Percentiles rank a stretch among this genome's conserved stretches.
phyloP scores from a whole-genome alignment of 495 filamentous ascomycete genomes.

The Aspergillus campestris region DNA sequence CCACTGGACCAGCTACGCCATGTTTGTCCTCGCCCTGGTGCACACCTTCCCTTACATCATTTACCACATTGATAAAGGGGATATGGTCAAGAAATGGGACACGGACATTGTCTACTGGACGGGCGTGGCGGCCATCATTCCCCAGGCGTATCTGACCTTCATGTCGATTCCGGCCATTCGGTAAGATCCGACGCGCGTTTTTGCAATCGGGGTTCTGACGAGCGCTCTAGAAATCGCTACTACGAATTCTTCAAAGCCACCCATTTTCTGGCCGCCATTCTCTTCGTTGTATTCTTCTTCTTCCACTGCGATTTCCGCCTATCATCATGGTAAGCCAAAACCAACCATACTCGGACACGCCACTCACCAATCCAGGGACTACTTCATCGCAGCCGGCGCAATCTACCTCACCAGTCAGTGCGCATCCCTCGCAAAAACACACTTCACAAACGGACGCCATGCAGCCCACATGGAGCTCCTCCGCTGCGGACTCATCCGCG shows the following conservation, averaged over 20 bases:
- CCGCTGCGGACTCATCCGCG: slow-evolving; percentile 32
- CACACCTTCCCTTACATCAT: slow-evolving; percentile 55
- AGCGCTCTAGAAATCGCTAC: slow-evolving; percentile 34
- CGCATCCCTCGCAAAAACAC: slow-evolving; percentile 35
- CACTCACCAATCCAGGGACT: slow-evolving; percentile 35
- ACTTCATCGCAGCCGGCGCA: slow-evolving; percentile 48
- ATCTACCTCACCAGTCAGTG: slow-evolving; percentile 40
- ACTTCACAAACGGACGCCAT: slow-evolving; percentile 37
- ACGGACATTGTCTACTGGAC: slow-evolving; percentile 44
- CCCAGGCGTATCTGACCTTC: slow-evolving; percentile 47
- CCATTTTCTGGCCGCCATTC: slow-evolving; percentile 42
- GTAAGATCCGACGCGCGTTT: slow-evolving; percentile 17
- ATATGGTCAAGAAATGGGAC: slow-evolving; percentile 41
- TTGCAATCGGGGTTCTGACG: not conserved
- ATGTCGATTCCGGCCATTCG: slow-evolving; percentile 41
- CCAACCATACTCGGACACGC: not conserved
- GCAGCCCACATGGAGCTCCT: slow-evolving; percentile 35
- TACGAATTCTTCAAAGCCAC: slow-evolving; percentile 55
- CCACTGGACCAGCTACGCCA: slow-evolving; percentile 44
- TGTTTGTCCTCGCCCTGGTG: slow-evolving; percentile 43
- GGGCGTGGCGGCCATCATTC: slow-evolving; percentile 45
- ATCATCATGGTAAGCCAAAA: slow-evolving; percentile 39
- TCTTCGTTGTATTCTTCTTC: slow-evolving; percentile 51
- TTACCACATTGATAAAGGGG: slow-evolving; percentile 37
- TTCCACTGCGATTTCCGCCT: slow-evolving; percentile 50